Evolutionary conservation across 257 asterid species (phyloP).

Genomic region (Ehretia macrophylla): DNA sequence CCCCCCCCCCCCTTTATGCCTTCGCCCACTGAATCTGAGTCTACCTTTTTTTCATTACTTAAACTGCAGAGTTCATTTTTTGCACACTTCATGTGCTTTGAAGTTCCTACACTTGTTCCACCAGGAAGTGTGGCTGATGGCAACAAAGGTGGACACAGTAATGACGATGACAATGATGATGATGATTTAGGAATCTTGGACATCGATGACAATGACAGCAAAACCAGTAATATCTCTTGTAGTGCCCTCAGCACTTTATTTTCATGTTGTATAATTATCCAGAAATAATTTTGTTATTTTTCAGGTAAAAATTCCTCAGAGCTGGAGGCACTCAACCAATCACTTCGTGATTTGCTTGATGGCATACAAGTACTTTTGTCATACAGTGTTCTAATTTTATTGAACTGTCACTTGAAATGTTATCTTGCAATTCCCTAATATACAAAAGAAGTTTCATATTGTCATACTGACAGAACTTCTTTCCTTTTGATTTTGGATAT

Average conservation of each 20-base stretch:
- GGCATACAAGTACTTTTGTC: constrained; percentile 73
- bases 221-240: constrained; percentile 37
- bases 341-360: constrained; percentile 86
- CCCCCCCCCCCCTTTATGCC: background rate
- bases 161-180: constrained; percentile 36
- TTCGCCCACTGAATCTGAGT: background rate
- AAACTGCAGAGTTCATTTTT: constrained; percentile 85
- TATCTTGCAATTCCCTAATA: too few relatives aligned
- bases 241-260: background rate
- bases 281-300: constrained; percentile 14
- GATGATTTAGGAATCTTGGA: constrained; percentile 73
- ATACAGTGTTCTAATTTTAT: background rate
- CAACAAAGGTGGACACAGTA: constrained; percentile 41
- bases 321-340: constrained; percentile 69
- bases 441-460: background rate
- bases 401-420: background rate
- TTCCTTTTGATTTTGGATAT: constrained; percentile 12
- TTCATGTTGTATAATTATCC: background rate
- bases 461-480: background rate
- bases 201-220: constrained; percentile 44
- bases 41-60: constrained; percentile 8
- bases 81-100: constrained; percentile 98
- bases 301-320: constrained; percentile 54
- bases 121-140: constrained; percentile 55
- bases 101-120: constrained; percentile 73